A percentile compares a stretch with the other conserved stretches of the same genome.
Evolutionary conservation across 2,329 filamentous ascomycete genomes (phyloP).

Genomic region (Hypoxylon sp.): DNA sequence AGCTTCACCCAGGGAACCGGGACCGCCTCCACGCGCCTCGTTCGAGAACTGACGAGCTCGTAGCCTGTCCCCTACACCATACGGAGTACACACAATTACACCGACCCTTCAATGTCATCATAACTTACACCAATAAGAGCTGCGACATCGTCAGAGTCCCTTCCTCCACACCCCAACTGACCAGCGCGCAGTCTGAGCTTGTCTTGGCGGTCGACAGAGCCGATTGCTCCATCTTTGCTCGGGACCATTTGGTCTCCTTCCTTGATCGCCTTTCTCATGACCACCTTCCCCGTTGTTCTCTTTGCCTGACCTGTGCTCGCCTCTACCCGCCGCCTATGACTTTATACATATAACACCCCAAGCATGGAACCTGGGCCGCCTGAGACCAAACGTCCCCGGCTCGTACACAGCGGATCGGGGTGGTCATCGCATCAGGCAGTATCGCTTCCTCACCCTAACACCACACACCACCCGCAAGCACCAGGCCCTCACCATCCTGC

Average conservation of each 20-base stretch:
- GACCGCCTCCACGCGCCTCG: constrained; percentile 48
- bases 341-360: constrained; percentile 60
- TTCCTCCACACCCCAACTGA: constrained; percentile 48
- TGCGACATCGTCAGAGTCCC: constrained; percentile 44
- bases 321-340: constrained; percentile 53
- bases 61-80: constrained; percentile 43
- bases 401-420: constrained; percentile 62
- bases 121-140: constrained; percentile 43
- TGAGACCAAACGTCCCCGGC: constrained; percentile 72
- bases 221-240: constrained; percentile 48
- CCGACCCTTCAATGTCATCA: constrained; percentile 50
- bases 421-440: constrained; percentile 63
- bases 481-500: constrained; percentile 58
- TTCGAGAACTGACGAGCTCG: constrained; percentile 47
- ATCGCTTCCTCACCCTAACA: constrained; percentile 63
- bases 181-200: constrained; percentile 49
- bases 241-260: constrained; percentile 50
- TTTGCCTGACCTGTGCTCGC: constrained; percentile 55
- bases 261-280: constrained; percentile 56
- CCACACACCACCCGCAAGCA: constrained; percentile 54
- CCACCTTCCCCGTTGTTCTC: constrained; percentile 54
- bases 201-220: constrained; percentile 48
- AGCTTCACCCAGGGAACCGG: constrained; percentile 51
- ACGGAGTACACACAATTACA: constrained; percentile 43
- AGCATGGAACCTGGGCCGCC: constrained; percentile 73